Evolutionary conservation across 768 basidiomycete genomes (phyloP), one percentile per base, ranked within the genome.

Genomic region (Suillus americanus): DNA sequence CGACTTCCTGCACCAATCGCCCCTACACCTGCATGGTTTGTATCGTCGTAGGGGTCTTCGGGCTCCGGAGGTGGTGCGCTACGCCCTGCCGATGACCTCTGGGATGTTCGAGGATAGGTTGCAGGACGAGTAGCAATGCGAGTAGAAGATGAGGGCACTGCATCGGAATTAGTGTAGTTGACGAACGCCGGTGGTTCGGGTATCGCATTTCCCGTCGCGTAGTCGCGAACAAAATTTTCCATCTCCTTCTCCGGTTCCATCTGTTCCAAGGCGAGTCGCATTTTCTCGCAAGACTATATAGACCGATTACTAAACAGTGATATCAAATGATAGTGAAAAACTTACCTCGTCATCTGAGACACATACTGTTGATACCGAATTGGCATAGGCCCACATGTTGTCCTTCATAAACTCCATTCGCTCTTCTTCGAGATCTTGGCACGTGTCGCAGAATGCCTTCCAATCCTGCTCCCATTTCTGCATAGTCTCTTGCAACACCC

Each of bases 351-450:
- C 97, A 73, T 99, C 97, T 13, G 89, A 81, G 20, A 99, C 96
- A 70, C 97, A 98, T 16, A 96, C 92, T 13, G 91, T 93, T 16
- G 96, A 97, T n/a, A 97, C 89, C 0, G 91, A 90, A 75, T 99
- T 99, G 0, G 97, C 95, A 74, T 94, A 98, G 8, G 88, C 86
- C 97, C 97, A 99, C 77, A 97, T 83, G 69, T 92, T 93, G 73
- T 96, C 94, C 78, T 97, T 98, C 81, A 91, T 89, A 74, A 97
- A 94, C 65, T 95, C 94, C 72, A 96, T 79, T n/a, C 97, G 86
- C 64, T 95, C 90, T 70, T 98, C 95, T 72, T 99, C 97, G 59
- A 97, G 78, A 79, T 99, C 97, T 77, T 99, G 97, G 66, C 94
- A 94, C 51, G 86, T 86, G 76, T 99, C 97, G 72, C 94, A 96